Conservation (phyloP, 495 filamentous ascomycete species). For the Trichocladium uniseriatum region DNA sequence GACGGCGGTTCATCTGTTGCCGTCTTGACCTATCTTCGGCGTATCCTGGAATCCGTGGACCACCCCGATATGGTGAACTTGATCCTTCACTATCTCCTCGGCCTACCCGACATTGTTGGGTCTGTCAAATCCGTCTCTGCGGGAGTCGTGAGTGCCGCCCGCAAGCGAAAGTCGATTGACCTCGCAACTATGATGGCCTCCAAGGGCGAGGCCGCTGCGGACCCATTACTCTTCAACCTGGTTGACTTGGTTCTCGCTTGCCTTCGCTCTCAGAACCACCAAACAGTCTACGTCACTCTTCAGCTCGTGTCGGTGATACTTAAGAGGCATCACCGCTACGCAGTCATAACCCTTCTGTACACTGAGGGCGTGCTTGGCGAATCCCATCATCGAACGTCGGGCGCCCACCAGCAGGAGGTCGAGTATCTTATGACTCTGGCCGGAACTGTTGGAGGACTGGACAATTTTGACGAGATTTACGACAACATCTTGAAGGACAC, state of each 20-base stretch:
- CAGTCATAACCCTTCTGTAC: conserved; percentile 64
- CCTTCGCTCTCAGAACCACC: conserved; percentile 71
- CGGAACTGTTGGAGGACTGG: conserved; percentile 58
- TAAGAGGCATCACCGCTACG: conserved; percentile 77
- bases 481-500: conserved; percentile 75
- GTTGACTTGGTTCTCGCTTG: conserved; percentile 83
- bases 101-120: conserved; percentile 48
- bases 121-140: conserved; percentile 17
- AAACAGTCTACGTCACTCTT: conserved; percentile 81
- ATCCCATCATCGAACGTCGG: conserved; percentile 55
- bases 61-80: conserved; percentile 88
- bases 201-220: conserved; percentile 58
- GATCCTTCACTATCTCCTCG: conserved; percentile 86
- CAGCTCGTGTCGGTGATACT: conserved; percentile 77
- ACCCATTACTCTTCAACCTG: conserved; percentile 84
- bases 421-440: conserved; percentile 64
- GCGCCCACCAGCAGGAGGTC: conserved; percentile 72
- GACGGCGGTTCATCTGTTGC: conserved; percentile 95
- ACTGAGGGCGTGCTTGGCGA: conserved; percentile 45
- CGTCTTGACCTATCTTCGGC: conserved; percentile 85
- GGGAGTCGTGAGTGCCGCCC: conserved; percentile 49
- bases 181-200: conserved; percentile 68
- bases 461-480: conserved; percentile 69
- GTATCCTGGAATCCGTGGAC: conserved; percentile 81
- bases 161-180: conserved; percentile 79